These are phyloP conservation scores for Colletotrichum lini DNA, from an alignment of 2,329 filamentous ascomycete genomes.

Conservation along the genomic window DNA sequence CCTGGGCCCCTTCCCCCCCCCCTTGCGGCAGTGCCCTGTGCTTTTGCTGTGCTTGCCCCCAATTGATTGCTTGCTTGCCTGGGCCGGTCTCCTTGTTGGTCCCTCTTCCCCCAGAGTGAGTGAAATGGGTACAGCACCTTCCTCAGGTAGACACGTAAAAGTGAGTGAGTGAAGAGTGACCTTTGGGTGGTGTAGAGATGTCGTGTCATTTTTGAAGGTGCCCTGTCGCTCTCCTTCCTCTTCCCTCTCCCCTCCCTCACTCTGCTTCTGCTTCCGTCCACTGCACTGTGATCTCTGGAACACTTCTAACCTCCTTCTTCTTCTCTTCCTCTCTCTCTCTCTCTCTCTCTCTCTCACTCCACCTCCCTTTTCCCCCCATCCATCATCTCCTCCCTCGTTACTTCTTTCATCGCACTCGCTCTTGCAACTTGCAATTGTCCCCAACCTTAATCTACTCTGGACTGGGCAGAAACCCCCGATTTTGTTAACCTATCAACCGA, in stretches of 20 bases:
- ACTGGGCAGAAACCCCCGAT: neutral
- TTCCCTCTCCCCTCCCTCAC: constrained; percentile 1
- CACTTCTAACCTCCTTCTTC: constrained; percentile 8
- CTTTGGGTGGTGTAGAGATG: constrained; percentile 19
- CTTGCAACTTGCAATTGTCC: constrained; percentile 22
- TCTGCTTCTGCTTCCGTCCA: neutral
- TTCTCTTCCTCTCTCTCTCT: neutral
- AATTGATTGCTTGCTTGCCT: constrained; percentile 35
- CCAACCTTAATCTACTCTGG: constrained; percentile 24
- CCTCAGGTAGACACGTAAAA: too few species aligned
- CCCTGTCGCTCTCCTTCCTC: constrained; percentile 5
- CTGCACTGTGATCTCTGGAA: neutral
- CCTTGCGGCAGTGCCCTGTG: constrained; percentile 20
- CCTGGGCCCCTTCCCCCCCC: neutral
- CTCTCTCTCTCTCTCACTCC: neutral
- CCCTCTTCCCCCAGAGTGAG: neutral
- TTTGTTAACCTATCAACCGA: neutral
- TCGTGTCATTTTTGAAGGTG: constrained; percentile 38
- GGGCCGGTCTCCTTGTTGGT: neutral
- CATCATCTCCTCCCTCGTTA: constrained; percentile 18
- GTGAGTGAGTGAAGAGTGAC: neutral
- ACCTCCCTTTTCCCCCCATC: constrained; percentile 9
- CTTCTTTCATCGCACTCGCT: constrained; percentile 36
- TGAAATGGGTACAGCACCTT: too few species aligned
- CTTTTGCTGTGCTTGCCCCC: constrained; percentile 26